Base-by-base conservation (phyloP, 139 green algal genomes). In the Chlamydomonas eustigma region DNA sequence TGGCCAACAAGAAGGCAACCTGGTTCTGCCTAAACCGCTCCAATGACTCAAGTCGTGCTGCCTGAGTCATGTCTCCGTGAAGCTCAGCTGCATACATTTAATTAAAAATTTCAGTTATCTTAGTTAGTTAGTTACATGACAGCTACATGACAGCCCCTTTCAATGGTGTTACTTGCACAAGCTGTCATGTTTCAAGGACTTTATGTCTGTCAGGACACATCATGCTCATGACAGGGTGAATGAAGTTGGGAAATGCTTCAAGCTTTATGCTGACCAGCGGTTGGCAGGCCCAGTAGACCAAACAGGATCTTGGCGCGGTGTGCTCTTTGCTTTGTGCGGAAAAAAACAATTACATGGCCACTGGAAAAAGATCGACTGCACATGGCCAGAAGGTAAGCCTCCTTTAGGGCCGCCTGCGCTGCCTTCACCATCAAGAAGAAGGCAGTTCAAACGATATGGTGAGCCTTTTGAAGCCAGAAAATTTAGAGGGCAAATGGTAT, bases 221-320 rank as follows among this genome's bases (percentile, higher is more conserved):
- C n/a, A n/a, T n/a, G n/a, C n/a, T n/a, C n/a, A n/a, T n/a, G n/a
- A n/a, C n/a, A n/a, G n/a, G n/a, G n/a, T n/a, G n/a, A n/a, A n/a
- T n/a, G n/a, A n/a, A n/a, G n/a, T n/a, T n/a, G n/a, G n/a, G n/a
- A n/a, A n/a, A n/a, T n/a, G n/a, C n/a, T n/a, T n/a, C n/a, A n/a
- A n/a, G n/a, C n/a, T n/a, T n/a, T n/a, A n/a, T n/a, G 52, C 67
- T 4, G 70, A 89, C 84, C 81, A 36, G 90, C 88, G 0, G 88
- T 80, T 25, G 89, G 88, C 52, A 98, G 84, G 1, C 88, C 84
- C 1, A 80, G 82, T 31, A 99, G 83, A 1, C 93, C 94, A 81
- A 99, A 97, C 37, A 99, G 73, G 37, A 99, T 93, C 84, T 97
- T 98, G 22, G 93, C 78, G 1, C 95, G 67, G 85, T 99, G 95